Evolutionary conservation across 129 eudicot genomes (phyloP), one percentile per base, ranked within the genome.

Genomic region (Cynara cardunculus): DNA sequence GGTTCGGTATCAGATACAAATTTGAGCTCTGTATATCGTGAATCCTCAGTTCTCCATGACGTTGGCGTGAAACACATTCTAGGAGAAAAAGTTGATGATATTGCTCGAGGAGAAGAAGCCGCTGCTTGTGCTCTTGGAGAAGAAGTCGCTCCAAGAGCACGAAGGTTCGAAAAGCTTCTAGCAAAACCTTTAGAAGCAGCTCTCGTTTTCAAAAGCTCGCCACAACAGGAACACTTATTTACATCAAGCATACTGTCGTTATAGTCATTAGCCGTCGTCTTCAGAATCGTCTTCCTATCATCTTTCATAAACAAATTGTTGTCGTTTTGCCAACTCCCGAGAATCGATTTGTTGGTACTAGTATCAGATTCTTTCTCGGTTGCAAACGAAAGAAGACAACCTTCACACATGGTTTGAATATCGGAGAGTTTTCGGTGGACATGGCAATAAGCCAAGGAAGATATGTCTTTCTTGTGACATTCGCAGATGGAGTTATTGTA

Each of bases 401-500:
- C 94, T 21, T 91, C 95, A 25, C 99, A 93, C 99, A 96, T 91
- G 85, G 46, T 85, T 16, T 89, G 87, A 7, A 92, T 87, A 61
- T 93, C 90, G 0, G 98, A 87, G 25, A 96, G 89, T 68, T 88
- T 93, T 69, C 90, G 83, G 41, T 93, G 99, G 62, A 88, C 90
- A 74, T 88, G 89, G 78, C 99, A 96, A 83, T 84, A 96, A 4
- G 99, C 99, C 41, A 96, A 91, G 46, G 94, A 83, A 4, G 99
- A 96, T 9, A 96, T 85, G 72, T 91, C 90, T 81, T 83, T 91
- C 85, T 91, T 91, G 81, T 96, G 99, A 49, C 75, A 87, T 37
- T 93, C 98, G 13, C 99, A 96, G 25, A 96, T 79, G n/a, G 98
- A 84, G 16, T 89, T 89, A 1, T 96, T 87, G 81, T 91, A 89